Evolutionary conservation across 805 yeast species (phyloP).

Genomic region (Wickerhamiella dianesei): DNA sequence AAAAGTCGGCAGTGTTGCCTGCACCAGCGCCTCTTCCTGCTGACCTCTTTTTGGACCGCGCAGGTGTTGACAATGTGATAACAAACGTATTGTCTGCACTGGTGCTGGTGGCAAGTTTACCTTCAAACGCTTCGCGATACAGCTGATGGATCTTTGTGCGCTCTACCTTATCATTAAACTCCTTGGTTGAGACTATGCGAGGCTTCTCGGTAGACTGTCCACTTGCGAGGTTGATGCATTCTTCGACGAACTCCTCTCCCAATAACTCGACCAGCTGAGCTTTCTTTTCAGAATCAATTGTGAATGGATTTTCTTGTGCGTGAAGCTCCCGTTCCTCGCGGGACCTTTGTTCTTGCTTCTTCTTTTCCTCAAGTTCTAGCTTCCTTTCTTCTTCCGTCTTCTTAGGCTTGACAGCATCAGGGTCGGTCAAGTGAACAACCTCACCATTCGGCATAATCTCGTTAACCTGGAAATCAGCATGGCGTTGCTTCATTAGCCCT

Average conservation of each 20-base stretch:
- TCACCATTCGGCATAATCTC: constrained; percentile 59
- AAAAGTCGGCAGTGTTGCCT: constrained; percentile 54
- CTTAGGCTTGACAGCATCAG: not conserved
- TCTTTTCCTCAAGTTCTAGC: not conserved
- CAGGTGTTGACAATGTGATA: constrained; percentile 39
- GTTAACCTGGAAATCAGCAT: constrained; percentile 86
- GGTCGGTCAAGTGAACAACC: constrained; percentile 61
- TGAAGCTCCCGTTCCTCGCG: constrained; percentile 15
- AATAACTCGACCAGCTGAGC: constrained; percentile 38
- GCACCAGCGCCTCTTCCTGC: constrained; percentile 22
- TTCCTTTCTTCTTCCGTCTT: not conserved
- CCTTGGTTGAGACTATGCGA: constrained; percentile 21
- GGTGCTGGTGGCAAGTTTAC: constrained; percentile 68
- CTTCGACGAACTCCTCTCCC: constrained; percentile 46
- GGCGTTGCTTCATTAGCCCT: constrained; percentile 76
- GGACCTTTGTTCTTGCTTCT: constrained; percentile 14
- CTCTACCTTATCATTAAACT: constrained; percentile 51
- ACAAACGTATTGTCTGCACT: constrained; percentile 44
- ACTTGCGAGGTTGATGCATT: constrained; percentile 40
- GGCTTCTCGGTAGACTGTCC: constrained; percentile 50
- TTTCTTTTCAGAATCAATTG: constrained; percentile 27
- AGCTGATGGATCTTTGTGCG: constrained; percentile 72
- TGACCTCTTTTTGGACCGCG: constrained; percentile 22
- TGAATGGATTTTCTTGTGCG: constrained; percentile 8
- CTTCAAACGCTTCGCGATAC: constrained; percentile 57